Percentiles rank a stretch among this genome's conserved stretches.
These are phyloP conservation scores for Mucor saturninus DNA, from an alignment of 371 early-diverging fungal species.

Conservation along the genomic window DNA sequence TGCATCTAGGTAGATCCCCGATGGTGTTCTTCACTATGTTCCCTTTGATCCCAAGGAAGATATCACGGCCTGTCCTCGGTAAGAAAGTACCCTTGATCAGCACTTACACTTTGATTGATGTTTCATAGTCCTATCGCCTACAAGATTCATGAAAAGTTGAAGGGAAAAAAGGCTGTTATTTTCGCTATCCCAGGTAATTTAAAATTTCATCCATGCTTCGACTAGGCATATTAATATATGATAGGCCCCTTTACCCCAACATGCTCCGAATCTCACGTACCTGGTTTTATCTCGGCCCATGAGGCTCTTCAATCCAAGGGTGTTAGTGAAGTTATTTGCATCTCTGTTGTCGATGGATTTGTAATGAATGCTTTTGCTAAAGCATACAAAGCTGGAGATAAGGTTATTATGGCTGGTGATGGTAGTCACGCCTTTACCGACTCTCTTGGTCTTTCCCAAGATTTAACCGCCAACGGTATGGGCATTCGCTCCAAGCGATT, in stretches of 20 bases:
- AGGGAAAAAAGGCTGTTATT: slow-evolving; percentile 76
- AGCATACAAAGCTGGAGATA: slow-evolving; percentile 53
- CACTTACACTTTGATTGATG: not conserved
- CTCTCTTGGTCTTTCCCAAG: slow-evolving; percentile 66
- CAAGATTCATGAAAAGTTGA: slow-evolving; percentile 61
- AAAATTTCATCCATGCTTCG: not conserved
- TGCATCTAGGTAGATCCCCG: slow-evolving; percentile 27
- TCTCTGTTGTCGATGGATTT: slow-evolving; percentile 61
- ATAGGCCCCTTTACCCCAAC: slow-evolving; percentile 69
- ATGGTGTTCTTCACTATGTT: slow-evolving; percentile 36
- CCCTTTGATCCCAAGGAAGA: slow-evolving; percentile 37
- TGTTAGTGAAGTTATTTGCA: slow-evolving; percentile 62
- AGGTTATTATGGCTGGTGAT: slow-evolving; percentile 74
- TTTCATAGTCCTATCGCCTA: slow-evolving; percentile 31
- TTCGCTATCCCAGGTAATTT: slow-evolving; percentile 68
- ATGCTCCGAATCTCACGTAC: slow-evolving; percentile 74
- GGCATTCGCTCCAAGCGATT: slow-evolving; percentile 60
- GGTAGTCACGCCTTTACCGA: slow-evolving; percentile 65
- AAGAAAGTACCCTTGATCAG: slow-evolving; percentile 1
- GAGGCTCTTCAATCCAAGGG: slow-evolving; percentile 67
- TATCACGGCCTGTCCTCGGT: slow-evolving; percentile 38
- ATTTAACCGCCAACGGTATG: slow-evolving; percentile 44
- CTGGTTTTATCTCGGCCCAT: slow-evolving; percentile 56
- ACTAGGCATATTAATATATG: not conserved
- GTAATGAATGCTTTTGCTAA: slow-evolving; percentile 82